phyloP scores from a whole-genome alignment of 495 filamentous ascomycete species.

The Talaromyces liani region DNA sequence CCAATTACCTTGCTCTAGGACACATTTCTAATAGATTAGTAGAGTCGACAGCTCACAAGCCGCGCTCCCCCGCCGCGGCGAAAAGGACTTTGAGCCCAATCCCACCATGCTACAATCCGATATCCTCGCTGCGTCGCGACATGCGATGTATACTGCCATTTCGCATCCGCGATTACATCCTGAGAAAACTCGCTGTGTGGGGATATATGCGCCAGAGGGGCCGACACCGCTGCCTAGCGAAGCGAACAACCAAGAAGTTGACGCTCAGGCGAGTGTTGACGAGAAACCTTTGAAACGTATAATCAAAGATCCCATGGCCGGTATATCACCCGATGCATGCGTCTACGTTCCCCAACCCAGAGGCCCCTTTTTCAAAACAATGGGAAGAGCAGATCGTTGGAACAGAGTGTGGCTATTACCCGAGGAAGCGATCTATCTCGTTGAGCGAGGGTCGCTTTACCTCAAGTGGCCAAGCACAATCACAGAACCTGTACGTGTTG shows the following conservation, averaged over 20 bases:
- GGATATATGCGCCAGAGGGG: conserved; percentile 39
- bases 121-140: conserved; percentile 69
- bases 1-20: background rate
- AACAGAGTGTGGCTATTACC: conserved; percentile 74
- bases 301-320: conserved; percentile 11
- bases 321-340: conserved; percentile 29
- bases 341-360: conserved; percentile 37
- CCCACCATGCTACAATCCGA: conserved; percentile 72
- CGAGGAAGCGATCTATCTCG: conserved; percentile 81
- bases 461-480: conserved; percentile 64
- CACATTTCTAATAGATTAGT: conserved; percentile 6
- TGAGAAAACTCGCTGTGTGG: conserved; percentile 47
- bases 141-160: conserved; percentile 86
- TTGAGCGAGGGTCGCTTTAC: conserved; percentile 82
- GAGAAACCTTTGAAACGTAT: conserved; percentile 14
- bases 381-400: conserved; percentile 49
- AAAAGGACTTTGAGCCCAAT: conserved; percentile 95
- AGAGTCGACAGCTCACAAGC: conserved; percentile 28
- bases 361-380: conserved; percentile 48
- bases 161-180: conserved; percentile 59
- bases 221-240: conserved; percentile 14
- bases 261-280: conserved; percentile 18
- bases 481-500: conserved; percentile 22
- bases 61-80: conserved; percentile 66
- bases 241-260: background rate